phyloP scores from a whole-genome alignment of 2,329 filamentous ascomycete species.

The Diplodia seriata region DNA sequence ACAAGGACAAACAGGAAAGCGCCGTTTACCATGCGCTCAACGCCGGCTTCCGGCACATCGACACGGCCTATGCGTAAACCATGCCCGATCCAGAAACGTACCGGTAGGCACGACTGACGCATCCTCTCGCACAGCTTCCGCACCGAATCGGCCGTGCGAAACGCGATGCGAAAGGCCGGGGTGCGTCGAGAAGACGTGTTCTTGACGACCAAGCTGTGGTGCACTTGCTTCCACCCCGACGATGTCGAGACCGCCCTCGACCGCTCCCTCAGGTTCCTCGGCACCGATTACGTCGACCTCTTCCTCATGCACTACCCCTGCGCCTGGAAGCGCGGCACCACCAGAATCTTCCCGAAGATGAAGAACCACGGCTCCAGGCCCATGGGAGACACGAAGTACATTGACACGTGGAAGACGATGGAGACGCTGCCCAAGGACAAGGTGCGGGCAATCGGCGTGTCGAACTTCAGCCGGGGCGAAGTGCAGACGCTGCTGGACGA shows the following conservation, averaged over 20 bases:
- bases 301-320: neutral
- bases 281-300: neutral
- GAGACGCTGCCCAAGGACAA: neutral
- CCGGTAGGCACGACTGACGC: neutral
- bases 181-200: slow-evolving; percentile 70
- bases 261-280: neutral
- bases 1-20: slow-evolving; percentile 40
- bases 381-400: neutral
- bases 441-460: neutral
- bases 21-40: slow-evolving; percentile 38
- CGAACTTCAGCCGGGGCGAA: neutral
- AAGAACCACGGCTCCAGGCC: neutral
- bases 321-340: neutral
- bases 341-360: neutral
- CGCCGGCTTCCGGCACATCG: slow-evolving; percentile 44
- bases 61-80: slow-evolving; percentile 20
- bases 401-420: neutral
- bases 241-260: neutral
- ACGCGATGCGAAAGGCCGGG: slow-evolving; percentile 68
- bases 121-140: neutral
- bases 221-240: slow-evolving; percentile 55
- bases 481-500: neutral
- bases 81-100: no score
- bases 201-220: slow-evolving; percentile 72
- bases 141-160: neutral